phyloP scores from a whole-genome alignment of 805 yeast genomes.

The Scheffersomyces coipomensis region DNA sequence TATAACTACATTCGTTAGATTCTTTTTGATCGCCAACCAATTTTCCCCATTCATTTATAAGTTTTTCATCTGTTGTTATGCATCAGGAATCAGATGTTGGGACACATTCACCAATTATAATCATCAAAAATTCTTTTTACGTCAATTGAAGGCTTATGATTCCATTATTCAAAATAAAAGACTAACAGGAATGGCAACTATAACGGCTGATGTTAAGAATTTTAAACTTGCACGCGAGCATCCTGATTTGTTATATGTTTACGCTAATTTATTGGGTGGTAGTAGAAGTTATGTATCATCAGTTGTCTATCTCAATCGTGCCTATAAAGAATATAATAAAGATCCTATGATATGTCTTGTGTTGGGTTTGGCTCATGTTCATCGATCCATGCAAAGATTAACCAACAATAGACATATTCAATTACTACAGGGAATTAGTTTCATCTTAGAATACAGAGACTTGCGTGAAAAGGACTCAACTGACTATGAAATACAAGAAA shows the following conservation, averaged over 20 bases:
- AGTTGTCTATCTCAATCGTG: constrained; percentile 70
- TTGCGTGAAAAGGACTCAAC: constrained; percentile 41
- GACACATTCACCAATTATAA: constrained; percentile 71
- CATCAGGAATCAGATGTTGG: constrained; percentile 58
- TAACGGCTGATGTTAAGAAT: constrained; percentile 52
- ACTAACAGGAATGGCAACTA: constrained; percentile 77
- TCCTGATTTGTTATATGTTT: constrained; percentile 73
- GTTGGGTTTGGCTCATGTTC: constrained; percentile 78
- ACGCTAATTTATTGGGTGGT: constrained; percentile 76
- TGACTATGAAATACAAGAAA: constrained; percentile 65
- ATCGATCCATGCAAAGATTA: constrained; percentile 88
- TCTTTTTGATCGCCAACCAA: constrained; percentile 64
- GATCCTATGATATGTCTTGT: constrained; percentile 80
- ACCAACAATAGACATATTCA: constrained; percentile 85
- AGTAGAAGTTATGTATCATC: constrained; percentile 84
- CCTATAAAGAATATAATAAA: constrained; percentile 61
- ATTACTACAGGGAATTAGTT: constrained; percentile 82
- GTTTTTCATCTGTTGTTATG: constrained; percentile 64
- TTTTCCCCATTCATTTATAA: constrained; percentile 69
- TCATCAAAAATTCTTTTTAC: constrained; percentile 84
- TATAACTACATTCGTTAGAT: constrained; percentile 59
- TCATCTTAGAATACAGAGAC: constrained; percentile 67
- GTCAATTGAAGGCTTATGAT: constrained; percentile 90
- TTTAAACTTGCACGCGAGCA: constrained; percentile 38
- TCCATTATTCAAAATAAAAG: constrained; percentile 51